Evolutionary conservation across 805 yeast species (phyloP).

Genomic region (Dipodascopsis uninucleata): DNA sequence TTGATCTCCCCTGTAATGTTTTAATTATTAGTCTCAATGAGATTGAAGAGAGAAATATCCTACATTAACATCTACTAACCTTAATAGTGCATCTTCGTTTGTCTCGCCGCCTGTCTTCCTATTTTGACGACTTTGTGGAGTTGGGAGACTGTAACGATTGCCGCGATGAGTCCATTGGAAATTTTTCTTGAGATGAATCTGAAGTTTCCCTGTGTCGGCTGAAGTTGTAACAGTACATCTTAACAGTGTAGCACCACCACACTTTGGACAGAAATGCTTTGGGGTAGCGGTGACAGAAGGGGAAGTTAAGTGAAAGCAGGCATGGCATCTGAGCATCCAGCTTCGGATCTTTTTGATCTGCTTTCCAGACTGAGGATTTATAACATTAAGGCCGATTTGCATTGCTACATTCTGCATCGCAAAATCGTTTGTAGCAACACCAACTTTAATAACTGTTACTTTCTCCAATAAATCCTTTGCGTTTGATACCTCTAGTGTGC

Average conservation of each 20-base stretch:
- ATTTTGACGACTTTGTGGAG: slow-evolving; percentile 82
- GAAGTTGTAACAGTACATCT: slow-evolving; percentile 71
- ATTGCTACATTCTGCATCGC: slow-evolving; percentile 94
- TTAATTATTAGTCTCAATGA: not conserved
- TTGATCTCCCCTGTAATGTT: slow-evolving; percentile 64
- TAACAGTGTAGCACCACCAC: slow-evolving; percentile 90
- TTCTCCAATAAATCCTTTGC: slow-evolving; percentile 53
- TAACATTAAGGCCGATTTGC: slow-evolving; percentile 82
- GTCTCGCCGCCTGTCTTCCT: slow-evolving; percentile 65
- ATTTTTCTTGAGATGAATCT: slow-evolving; percentile 83
- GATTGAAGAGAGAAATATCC: not conserved
- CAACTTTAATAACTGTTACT: slow-evolving; percentile 57
- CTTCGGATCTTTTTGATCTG: slow-evolving; percentile 81
- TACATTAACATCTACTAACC: slow-evolving; percentile 40
- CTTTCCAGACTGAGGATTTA: slow-evolving; percentile 79
- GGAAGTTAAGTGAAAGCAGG: slow-evolving; percentile 82
- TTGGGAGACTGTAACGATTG: slow-evolving; percentile 70
- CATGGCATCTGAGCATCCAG: slow-evolving; percentile 96
- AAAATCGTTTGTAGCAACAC: slow-evolving; percentile 91
- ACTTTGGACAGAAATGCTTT: slow-evolving; percentile 86
- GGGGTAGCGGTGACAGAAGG: slow-evolving; percentile 54
- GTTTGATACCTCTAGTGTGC: slow-evolving; percentile 26
- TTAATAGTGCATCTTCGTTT: slow-evolving; percentile 72
- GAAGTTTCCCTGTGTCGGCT: slow-evolving; percentile 63
- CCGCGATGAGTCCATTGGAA: slow-evolving; percentile 95